Percentiles rank a stretch among this genome's conserved stretches.
Evolutionary conservation across 2,329 filamentous ascomycete genomes (phyloP).

Genomic region (Epichloe elymi): DNA sequence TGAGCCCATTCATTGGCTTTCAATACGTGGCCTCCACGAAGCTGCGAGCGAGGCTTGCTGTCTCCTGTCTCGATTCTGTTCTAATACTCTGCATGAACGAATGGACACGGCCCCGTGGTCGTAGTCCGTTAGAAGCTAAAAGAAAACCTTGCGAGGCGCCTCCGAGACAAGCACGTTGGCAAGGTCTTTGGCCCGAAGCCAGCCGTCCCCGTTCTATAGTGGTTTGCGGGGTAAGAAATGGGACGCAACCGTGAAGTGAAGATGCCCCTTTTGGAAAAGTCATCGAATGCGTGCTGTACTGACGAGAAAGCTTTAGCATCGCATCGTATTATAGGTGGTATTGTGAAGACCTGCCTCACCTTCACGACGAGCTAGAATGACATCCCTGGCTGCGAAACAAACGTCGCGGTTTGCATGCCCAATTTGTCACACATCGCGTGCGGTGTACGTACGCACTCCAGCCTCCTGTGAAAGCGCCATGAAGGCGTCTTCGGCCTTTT

Average conservation of each 20-base stretch:
- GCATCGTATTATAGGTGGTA: too few relatives aligned
- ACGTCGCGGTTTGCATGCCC: neutral
- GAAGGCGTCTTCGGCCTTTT: too few relatives aligned
- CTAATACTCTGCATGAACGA: neutral
- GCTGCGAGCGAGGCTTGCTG: too few relatives aligned
- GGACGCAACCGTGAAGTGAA: neutral
- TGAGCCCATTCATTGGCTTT: too few relatives aligned
- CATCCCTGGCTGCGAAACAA: neutral
- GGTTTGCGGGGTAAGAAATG: conserved; percentile 1
- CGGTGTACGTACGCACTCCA: too few relatives aligned
- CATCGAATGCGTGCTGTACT: too few relatives aligned
- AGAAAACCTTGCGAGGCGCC: neutral
- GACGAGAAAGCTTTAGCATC: too few relatives aligned
- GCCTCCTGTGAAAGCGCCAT: too few relatives aligned
- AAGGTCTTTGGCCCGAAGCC: neutral
- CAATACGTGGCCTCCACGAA: too few relatives aligned
- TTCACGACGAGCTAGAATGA: neutral
- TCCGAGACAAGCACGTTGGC: neutral
- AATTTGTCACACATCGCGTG: neutral
- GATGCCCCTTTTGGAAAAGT: neutral
- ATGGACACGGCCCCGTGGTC: neutral
- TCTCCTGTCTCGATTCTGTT: too few relatives aligned
- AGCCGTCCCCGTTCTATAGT: neutral
- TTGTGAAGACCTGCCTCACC: too few relatives aligned
- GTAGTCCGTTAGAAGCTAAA: neutral